These are phyloP conservation scores for Acanthamoeba royreba DNA, from an alignment of 208 protist species.

Conservation along the genomic window DNA sequence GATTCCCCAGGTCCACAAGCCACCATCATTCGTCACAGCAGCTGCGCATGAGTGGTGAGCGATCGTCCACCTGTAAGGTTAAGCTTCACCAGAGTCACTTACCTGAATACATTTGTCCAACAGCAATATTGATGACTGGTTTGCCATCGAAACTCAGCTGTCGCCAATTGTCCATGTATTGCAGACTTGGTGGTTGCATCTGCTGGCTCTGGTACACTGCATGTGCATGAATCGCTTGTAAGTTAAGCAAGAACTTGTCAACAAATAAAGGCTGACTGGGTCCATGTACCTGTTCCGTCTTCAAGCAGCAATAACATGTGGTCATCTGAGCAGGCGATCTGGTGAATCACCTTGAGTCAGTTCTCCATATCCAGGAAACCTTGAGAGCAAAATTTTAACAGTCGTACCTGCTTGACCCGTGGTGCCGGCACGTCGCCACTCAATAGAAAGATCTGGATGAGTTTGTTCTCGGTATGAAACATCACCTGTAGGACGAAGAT, in stretches of 20 bases:
- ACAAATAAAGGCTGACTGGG: neutral
- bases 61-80: neutral
- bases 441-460: neutral
- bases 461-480: neutral
- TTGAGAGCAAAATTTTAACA: neutral
- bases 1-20: neutral
- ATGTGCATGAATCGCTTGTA: too few species aligned
- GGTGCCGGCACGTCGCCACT: neutral
- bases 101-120: neutral
- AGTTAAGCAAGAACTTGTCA: too few species aligned
- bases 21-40: neutral
- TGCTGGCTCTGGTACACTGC: neutral
- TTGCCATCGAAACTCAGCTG: neutral
- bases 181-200: neutral
- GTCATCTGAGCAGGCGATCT: neutral
- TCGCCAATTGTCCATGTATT: neutral
- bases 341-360: neutral
- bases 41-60: neutral
- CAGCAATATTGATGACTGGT: neutral
- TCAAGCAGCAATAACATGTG: neutral
- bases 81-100: neutral
- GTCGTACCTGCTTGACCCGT: neutral
- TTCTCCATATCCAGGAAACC: neutral
- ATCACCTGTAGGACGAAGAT: neutral
- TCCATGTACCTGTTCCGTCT: neutral